These are phyloP conservation scores for Acorus calamus DNA, from an alignment of 106 monocot species.

Conservation along the genomic window DNA sequence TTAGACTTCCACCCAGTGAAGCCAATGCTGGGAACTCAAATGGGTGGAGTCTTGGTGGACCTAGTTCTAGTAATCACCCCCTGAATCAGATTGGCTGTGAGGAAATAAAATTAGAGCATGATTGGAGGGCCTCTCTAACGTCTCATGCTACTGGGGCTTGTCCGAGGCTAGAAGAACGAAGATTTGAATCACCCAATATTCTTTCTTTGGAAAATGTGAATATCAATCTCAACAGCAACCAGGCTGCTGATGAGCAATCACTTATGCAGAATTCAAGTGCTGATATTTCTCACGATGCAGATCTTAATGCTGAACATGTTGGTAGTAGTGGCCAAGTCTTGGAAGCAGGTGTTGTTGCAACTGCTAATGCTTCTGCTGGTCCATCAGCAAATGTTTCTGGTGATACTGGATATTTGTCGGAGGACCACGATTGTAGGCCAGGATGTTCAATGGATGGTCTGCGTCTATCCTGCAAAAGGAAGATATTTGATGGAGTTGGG, in stretches of 20 bases:
- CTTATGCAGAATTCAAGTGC: slow-evolving; percentile 11
- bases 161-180: slow-evolving; percentile 21
- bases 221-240: slow-evolving; percentile 33
- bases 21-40: slow-evolving; percentile 17
- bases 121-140: slow-evolving; percentile 13
- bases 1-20: slow-evolving; percentile 19
- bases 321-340: slow-evolving; percentile 5
- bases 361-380: slow-evolving; percentile 16
- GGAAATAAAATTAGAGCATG: slow-evolving; percentile 22
- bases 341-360: slow-evolving; percentile 8
- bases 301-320: not conserved
- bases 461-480: slow-evolving; percentile 59
- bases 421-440: slow-evolving; percentile 29
- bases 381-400: slow-evolving; percentile 16
- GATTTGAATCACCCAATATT: slow-evolving; percentile 14
- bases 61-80: slow-evolving; percentile 19
- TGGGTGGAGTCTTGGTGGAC: slow-evolving; percentile 20
- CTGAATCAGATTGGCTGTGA: slow-evolving; percentile 15
- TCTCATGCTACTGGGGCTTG: slow-evolving; percentile 6
- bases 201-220: slow-evolving; percentile 21
- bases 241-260: slow-evolving; percentile 18
- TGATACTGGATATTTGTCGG: slow-evolving; percentile 13
- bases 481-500: slow-evolving; percentile 61
- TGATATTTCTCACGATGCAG: slow-evolving; percentile 13
- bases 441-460: slow-evolving; percentile 44